phyloP scores from a whole-genome alignment of 139 green algal genomes.

The Chlorella sp. region DNA sequence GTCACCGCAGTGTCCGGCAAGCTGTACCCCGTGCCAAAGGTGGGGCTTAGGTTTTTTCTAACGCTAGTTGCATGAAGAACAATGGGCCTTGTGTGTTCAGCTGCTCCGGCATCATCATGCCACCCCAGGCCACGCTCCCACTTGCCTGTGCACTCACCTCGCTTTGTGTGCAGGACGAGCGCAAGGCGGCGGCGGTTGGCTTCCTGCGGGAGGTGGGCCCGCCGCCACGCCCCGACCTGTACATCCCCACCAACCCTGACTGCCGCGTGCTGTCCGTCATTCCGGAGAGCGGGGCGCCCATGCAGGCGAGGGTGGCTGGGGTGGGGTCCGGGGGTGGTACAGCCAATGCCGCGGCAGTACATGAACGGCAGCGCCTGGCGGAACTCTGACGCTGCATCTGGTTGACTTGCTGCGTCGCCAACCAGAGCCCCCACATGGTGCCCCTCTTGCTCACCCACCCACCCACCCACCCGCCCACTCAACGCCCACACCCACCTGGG shows the following conservation, averaged over 20 bases:
- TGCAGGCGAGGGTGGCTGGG: conserved; percentile 82
- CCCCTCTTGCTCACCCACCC: background rate
- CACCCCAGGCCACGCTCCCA: background rate
- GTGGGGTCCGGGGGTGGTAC: background rate
- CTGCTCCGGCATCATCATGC: background rate
- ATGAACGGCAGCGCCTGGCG: too few relatives aligned
- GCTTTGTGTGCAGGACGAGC: conserved; percentile 60
- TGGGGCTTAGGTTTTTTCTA: background rate
- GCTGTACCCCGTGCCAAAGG: conserved; percentile 65
- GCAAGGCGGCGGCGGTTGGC: conserved; percentile 39
- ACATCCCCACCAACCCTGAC: conserved; percentile 89
- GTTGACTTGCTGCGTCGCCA: too few relatives aligned
- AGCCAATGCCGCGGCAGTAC: too few relatives aligned
- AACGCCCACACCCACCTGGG: background rate
- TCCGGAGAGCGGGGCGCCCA: conserved; percentile 69
- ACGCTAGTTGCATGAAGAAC: too few relatives aligned
- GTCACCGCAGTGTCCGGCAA: conserved; percentile 73
- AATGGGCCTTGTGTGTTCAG: background rate
- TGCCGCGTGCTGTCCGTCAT: conserved; percentile 69
- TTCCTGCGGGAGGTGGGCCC: conserved; percentile 45
- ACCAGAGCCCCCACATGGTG: too few relatives aligned
- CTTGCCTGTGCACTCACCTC: background rate
- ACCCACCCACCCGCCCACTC: background rate
- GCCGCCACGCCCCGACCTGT: conserved; percentile 73
- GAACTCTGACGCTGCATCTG: background rate